Evolutionary conservation across 768 basidiomycete species (phyloP), one percentile per base, ranked within the genome.

Genomic region (Leccinum disarticulatum): DNA sequence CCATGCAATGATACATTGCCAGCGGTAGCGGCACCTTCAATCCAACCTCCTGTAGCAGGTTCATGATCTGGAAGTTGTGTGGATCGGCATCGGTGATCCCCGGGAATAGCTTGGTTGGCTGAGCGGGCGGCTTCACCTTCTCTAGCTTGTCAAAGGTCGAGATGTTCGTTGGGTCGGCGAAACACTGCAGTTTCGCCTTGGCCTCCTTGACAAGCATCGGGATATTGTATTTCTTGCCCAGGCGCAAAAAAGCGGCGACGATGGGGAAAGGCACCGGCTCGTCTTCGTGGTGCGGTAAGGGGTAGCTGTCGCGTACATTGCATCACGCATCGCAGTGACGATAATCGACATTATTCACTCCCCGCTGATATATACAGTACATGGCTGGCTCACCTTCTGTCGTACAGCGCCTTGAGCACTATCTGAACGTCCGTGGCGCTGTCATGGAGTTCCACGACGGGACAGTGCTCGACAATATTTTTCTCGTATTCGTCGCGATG

Each of bases 141-240:
- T 41, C 9, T 17, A 41, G 14, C 15, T 19, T n/a, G 3, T 5
- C 1, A 8, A 17, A 19, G 10, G 49, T 10, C 1, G 30, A 5
- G 14, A 8, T 15, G 15, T 0, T 3, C 9, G 30, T 51, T 4
- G 43, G 46, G 6, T 57, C 27, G 1, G 15, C 19, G 15, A 19
- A 2, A 13, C 50, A 51, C 2, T 13, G 22, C 11, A 69, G 4
- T 27, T 17, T 58, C 10, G 15, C 35, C n/a, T 58, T 61, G 0
- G 61, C 70, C 43, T 63, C 61, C 1, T 52, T 6, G 48, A 46
- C 11, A 30, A 70, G 50, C 6, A 7, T 6, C 1, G 31, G 30
- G 13, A 70, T 62, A 43, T 2, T 33, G 10, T 70, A 70, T 55
- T 68, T 70, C 10, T 66, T 55, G 14, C 66, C 66, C 17, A 64